Base-by-base conservation (phyloP, 352 stramenopile species). In the Phytophthora tentaculata region DNA sequence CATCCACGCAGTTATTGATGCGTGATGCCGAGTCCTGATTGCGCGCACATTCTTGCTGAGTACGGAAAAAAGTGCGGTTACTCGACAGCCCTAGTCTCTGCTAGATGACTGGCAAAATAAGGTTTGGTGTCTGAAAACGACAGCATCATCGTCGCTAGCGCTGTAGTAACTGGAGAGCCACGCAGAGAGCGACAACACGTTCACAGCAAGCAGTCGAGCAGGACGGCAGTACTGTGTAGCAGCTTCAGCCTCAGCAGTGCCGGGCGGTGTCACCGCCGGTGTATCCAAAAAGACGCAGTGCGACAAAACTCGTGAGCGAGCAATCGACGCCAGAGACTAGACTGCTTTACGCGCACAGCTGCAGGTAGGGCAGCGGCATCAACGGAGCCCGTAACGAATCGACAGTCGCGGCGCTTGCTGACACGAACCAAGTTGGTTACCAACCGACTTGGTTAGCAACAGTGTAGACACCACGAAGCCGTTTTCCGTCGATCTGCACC, bases 61-160 rank as follows among this genome's bases (percentile, higher is more conserved):
- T 65, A 65, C 58, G n/a, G 7, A 1, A 65, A 65, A 20, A 65
- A 65, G 19, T 65, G 58, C 61, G 53, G 47, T 68, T 52, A 62
- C 61, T 53, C 61, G 51, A 68, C 47, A 47, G 13, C 61, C 61
- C 61, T 68, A 62, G 7, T 39, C 63, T 12, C 39, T 37, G 55
- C 24, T 48, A 12, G 22, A 32, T 57, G 35, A 64, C 26, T 55
- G 43, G 44, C 56, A 63, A 37, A 63, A 41, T 48, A 20, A 20
- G 8, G 29, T 5, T 45, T 29, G 58, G 22, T 65, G 35, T 49
- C 57, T 41, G 41, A 17, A 32, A 47, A 32, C 24, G 13, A 23
- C n/a, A 37, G 24, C 17, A 16, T 14, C 32, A 39, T 10, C 32
- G 32, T 49, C 19, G 43, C 19, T 49, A 26, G 43, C 19, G 26